Evolutionary conservation across 2,329 filamentous ascomycete species (phyloP), one percentile per base, ranked within the genome.

Genomic region (Talaromyces pinophilus): DNA sequence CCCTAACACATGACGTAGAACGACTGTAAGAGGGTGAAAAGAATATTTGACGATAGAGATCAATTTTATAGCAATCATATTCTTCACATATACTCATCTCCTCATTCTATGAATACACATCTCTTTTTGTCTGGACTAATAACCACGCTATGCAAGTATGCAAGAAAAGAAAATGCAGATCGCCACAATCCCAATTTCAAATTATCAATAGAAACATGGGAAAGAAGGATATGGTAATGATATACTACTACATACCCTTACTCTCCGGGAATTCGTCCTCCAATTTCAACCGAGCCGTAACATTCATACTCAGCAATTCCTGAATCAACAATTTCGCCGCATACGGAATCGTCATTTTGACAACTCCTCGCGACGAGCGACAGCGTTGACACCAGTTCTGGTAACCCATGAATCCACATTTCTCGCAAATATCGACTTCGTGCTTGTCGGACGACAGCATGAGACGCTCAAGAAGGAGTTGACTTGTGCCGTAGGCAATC

Each of bases 301-400:
- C 92, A 78, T 99, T 99, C 95, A 99, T 99, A 78, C 92, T 96
- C 75, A 96, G 90, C 74, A 99, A 80, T 81, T 99, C 95, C 82
- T 99, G 95, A 59, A 98, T 92, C 65, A 99, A 82, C 75, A 99
- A 81, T 85, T 99, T 98, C 0, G 95, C 95, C 19, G 95, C 95
- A 79, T 99, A 99, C 40, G 95, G 95, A 86, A 99, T 96, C 40
- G 90, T 94, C 90, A 99, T 97, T 79, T 91, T 90, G 17, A 92
- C 90, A 30, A 99, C 92, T 35, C 90, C 88, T 66, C 90, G 87
- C 46, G 91, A 93, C 71, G 88, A 92, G 82, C 92, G 89, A 80
- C 95, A 99, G 4, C 91, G 93, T 80, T 96, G 92, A 77, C 95
- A 99, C 87, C 92, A 98, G 33, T 93, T 93, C 75, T 92, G 88